Percentiles rank a stretch among this genome's conserved stretches.
phyloP scores from a whole-genome alignment of 805 yeast species.

The Candida cerambycidarum region DNA sequence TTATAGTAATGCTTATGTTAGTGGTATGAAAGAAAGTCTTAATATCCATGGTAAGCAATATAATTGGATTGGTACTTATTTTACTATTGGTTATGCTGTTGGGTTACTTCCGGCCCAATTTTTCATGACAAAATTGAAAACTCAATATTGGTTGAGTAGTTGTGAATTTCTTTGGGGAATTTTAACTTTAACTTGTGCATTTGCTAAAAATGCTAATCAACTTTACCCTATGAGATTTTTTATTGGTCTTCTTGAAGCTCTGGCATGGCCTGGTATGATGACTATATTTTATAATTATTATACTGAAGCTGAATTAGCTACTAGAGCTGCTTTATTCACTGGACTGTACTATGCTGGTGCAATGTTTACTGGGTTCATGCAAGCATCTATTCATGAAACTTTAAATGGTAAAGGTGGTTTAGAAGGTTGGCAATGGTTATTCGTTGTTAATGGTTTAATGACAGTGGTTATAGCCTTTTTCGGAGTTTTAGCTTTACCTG shows the following conservation, averaged over 20 bases:
- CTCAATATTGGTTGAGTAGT: constrained; percentile 29
- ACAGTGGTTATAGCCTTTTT: constrained; percentile 35
- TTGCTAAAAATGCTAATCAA: constrained; percentile 39
- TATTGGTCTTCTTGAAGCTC: constrained; percentile 25
- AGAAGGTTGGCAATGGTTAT: constrained; percentile 49
- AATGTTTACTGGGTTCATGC: constrained; percentile 20
- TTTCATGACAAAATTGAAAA: constrained; percentile 25
- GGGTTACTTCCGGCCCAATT: constrained; percentile 24
- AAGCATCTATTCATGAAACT: constrained; percentile 19
- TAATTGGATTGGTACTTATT: constrained; percentile 48
- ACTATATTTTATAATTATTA: constrained; percentile 23
- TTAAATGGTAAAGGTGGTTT: constrained; percentile 40
- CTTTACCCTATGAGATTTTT: constrained; percentile 64
- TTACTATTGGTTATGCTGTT: constrained; percentile 51
- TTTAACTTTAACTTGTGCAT: constrained; percentile 33
- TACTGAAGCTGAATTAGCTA: constrained; percentile 21
- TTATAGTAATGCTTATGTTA: constrained; percentile 62
- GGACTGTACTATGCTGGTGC: constrained; percentile 13
- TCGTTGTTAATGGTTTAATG: constrained; percentile 34
- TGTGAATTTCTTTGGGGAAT: constrained; percentile 37
- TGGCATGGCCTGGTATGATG: constrained; percentile 19
- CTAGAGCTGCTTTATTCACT: constrained; percentile 16
- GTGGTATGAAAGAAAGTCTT: constrained; percentile 58
- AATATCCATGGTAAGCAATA: constrained; percentile 52
- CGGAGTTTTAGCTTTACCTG: constrained; percentile 49